Evolutionary conservation across 495 filamentous ascomycete genomes (phyloP).

Genomic region (Choiromyces venosus): DNA sequence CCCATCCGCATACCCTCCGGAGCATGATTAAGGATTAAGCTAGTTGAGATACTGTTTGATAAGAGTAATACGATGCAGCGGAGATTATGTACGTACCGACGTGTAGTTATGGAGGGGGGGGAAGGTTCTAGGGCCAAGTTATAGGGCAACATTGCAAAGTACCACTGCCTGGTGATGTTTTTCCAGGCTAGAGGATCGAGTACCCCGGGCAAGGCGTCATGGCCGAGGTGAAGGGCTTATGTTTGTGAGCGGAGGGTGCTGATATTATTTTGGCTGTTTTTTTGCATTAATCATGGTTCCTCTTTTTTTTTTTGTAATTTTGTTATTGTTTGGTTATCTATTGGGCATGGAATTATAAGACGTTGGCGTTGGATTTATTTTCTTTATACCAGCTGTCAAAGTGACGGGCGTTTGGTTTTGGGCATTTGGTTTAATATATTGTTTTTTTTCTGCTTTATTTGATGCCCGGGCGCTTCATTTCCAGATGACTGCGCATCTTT

Average conservation of each 20-base stretch:
- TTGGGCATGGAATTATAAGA: too few species aligned
- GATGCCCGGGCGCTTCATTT: too few species aligned
- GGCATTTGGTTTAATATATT: too few species aligned
- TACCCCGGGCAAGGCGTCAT: background rate
- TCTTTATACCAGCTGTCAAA: too few species aligned
- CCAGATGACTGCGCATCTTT: too few species aligned
- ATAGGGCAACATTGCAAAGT: background rate
- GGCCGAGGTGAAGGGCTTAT: background rate
- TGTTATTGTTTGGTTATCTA: too few species aligned
- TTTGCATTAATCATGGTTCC: too few species aligned
- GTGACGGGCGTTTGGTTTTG: too few species aligned
- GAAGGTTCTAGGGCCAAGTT: background rate
- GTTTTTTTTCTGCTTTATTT: too few species aligned
- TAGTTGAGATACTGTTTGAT: background rate
- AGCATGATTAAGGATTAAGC: background rate
- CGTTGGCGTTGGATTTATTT: too few species aligned
- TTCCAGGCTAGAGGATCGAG: background rate
- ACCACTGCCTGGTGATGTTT: background rate
- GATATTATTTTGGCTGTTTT: background rate
- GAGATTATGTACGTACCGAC: background rate
- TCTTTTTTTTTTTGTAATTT: too few species aligned
- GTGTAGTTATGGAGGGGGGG: background rate
- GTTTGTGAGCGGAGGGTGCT: background rate
- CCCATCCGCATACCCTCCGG: constrained; percentile 13
- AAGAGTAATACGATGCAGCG: too few species aligned